These are phyloP conservation scores for Aureobasidium sp. DNA, from an alignment of 2,329 filamentous ascomycete genomes.

Conservation along the genomic window DNA sequence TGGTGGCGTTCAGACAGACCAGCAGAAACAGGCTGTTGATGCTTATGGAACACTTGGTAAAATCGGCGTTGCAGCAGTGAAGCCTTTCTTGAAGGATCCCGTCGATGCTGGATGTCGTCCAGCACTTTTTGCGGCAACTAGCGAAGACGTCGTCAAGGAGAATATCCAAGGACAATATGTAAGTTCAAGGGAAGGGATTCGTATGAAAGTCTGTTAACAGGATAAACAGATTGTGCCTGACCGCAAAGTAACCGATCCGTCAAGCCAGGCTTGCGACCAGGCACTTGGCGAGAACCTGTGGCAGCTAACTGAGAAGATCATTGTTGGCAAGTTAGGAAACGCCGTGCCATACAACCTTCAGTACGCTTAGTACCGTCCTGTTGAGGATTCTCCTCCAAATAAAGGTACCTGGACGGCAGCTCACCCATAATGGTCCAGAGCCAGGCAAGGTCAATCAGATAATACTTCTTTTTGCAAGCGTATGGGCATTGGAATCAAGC, in stretches of 20 bases:
- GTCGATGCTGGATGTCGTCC: conserved; percentile 42
- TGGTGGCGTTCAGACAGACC: conserved; percentile 42
- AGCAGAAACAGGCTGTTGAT: conserved; percentile 43
- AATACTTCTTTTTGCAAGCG: neutral
- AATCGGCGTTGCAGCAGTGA: conserved; percentile 36
- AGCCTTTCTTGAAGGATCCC: conserved; percentile 46
- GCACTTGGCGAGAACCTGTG: conserved; percentile 40
- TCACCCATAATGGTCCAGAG: neutral
- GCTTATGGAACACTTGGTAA: conserved; percentile 44
- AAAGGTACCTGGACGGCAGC: neutral
- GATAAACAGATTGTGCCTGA: conserved; percentile 39
- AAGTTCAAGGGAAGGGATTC: neutral
- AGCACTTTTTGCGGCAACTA: conserved; percentile 44
- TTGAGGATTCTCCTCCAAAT: neutral
- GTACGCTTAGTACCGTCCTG: neutral
- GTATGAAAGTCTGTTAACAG: neutral
- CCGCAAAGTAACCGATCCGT: conserved; percentile 39
- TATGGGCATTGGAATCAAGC: neutral
- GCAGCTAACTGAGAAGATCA: conserved; percentile 39
- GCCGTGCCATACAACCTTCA: conserved; percentile 8
- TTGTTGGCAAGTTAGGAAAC: conserved; percentile 36
- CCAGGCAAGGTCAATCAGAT: neutral
- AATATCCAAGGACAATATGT: conserved; percentile 41
- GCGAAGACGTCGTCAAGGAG: conserved; percentile 37
- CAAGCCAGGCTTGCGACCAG: conserved; percentile 37